Evolutionary conservation across 345 rosid species (phyloP).

Genomic region (Populus pruinosa): DNA sequence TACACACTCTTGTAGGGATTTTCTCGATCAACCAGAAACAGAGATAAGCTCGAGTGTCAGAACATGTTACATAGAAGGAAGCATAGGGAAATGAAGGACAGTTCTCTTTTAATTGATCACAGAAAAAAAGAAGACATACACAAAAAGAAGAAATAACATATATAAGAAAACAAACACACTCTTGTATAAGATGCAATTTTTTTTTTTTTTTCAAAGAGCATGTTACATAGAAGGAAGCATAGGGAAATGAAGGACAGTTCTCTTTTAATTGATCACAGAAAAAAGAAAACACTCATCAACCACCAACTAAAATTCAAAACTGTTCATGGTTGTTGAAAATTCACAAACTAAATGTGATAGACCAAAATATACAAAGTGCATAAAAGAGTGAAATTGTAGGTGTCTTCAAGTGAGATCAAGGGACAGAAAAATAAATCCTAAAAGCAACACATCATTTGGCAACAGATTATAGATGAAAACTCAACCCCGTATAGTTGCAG

Average conservation of each 20-base stretch:
- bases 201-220: too few relatives aligned
- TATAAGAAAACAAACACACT: too few relatives aligned
- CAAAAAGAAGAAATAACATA: too few relatives aligned
- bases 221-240: too few relatives aligned
- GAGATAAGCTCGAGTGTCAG: too few relatives aligned
- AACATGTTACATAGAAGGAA: too few relatives aligned
- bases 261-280: neutral
- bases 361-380: neutral
- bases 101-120: neutral
- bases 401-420: neutral
- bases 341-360: neutral
- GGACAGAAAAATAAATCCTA: neutral
- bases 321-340: neutral
- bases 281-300: neutral
- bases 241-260: neutral
- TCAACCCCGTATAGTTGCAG: neutral
- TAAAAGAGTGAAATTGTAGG: neutral
- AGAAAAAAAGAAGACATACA: neutral
- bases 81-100: neutral
- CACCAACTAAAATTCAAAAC: neutral
- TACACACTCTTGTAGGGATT: neutral
- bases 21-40: too few relatives aligned
- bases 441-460: neutral
- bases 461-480: neutral
- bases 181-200: neutral